A percentile compares a stretch with the other conserved stretches of the same genome.
These are phyloP conservation scores for Carex pumila DNA, from an alignment of 176 grass and related monocot species.

Conservation along the genomic window DNA sequence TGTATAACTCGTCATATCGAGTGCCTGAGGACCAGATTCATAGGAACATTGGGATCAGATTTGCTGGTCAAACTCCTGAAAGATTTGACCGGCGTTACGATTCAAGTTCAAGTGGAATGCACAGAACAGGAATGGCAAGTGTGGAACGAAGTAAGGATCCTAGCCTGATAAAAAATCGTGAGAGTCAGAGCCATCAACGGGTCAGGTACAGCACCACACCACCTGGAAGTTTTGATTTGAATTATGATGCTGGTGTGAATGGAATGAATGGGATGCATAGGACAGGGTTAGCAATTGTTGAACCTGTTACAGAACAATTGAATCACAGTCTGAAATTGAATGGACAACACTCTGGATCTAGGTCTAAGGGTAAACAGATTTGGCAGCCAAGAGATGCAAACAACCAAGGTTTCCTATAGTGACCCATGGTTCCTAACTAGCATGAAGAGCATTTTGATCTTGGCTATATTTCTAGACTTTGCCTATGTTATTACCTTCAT, in stretches of 20 bases:
- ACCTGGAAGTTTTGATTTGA: not conserved
- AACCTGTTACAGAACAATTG: not conserved
- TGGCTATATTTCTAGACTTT: not conserved
- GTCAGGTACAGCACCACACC: not conserved
- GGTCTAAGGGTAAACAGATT: constrained; percentile 1
- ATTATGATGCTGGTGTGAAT: not conserved
- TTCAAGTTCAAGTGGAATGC: not conserved
- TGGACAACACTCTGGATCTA: not conserved
- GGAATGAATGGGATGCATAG: not conserved
- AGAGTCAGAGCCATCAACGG: not conserved
- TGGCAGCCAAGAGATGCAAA: not conserved
- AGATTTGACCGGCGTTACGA: not conserved
- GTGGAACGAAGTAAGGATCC: not conserved
- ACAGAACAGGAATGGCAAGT: not conserved
- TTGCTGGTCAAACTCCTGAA: not conserved
- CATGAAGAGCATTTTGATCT: not conserved
- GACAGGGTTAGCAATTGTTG: constrained; percentile 8
- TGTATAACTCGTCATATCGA: not conserved
- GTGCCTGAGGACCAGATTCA: not conserved
- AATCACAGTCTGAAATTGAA: not conserved
- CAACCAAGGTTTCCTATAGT: constrained; percentile 6
- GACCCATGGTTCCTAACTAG: not conserved
- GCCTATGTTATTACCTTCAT: not conserved
- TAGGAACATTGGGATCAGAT: not conserved
- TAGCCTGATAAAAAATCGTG: not conserved